Evolutionary conservation across 2,329 filamentous ascomycete species (phyloP).

Genomic region (Fusarium sp.): DNA sequence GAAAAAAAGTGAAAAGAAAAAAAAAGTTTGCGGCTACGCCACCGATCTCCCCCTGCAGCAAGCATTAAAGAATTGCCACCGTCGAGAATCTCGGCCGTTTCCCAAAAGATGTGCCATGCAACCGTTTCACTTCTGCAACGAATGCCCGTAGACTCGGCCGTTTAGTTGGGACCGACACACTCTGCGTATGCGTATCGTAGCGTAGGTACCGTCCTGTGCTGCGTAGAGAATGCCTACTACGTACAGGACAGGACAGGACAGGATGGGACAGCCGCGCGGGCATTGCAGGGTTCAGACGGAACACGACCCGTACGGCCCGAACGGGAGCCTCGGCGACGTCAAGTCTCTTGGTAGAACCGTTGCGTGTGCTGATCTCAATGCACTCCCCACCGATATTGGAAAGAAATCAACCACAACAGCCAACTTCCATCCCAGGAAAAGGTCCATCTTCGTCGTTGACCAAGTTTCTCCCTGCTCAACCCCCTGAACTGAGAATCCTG

Average conservation of each 20-base stretch:
- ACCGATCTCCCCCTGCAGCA: conserved; percentile 26
- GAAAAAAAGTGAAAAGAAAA: conserved; percentile 4
- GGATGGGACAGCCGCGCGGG: neutral
- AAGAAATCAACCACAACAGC: conserved; percentile 2
- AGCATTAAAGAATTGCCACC: conserved; percentile 9
- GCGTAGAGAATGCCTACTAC: neutral
- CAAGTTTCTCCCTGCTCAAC: conserved; percentile 3
- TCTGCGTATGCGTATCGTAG: neutral
- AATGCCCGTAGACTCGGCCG: neutral
- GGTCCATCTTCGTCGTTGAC: neutral
- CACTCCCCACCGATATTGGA: conserved; percentile 1
- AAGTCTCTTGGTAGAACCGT: conserved; percentile 2
- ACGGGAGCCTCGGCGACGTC: conserved; percentile 3
- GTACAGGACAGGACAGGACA: neutral
- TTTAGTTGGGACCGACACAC: conserved; percentile 1
- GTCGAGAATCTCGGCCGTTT: conserved; percentile 5
- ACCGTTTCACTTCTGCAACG: conserved; percentile 5
- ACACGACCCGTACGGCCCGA: conserved; percentile 28
- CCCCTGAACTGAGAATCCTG: conserved; percentile 20
- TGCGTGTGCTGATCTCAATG: conserved; percentile 23
- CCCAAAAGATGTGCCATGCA: conserved; percentile 5
- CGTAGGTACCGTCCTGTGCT: neutral
- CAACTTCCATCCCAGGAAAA: neutral
- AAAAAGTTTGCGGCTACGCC: conserved; percentile 25
- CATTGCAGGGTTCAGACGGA: conserved; percentile 24